These are phyloP conservation scores for Aquilaria yunnanensis DNA, from an alignment of 345 rosid genomes.

Conservation along the genomic window DNA sequence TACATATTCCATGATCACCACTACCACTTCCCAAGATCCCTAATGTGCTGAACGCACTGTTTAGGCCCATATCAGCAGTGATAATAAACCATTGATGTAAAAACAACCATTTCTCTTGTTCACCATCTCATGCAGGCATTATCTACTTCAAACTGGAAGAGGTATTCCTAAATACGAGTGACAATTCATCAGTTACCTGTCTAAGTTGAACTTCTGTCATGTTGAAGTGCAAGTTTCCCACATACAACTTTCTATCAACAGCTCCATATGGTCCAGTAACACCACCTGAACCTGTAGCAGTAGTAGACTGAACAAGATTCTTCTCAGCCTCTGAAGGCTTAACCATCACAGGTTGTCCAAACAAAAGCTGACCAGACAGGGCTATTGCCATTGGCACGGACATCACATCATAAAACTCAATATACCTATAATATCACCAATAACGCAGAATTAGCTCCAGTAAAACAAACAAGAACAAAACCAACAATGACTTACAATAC, in stretches of 20 bases:
- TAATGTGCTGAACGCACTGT: no score
- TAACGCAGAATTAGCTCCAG: constrained; percentile 29
- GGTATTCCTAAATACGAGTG: no score
- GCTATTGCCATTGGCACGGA: constrained; percentile 98
- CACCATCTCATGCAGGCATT: no score
- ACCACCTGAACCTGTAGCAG: constrained; percentile 45
- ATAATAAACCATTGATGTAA: no score
- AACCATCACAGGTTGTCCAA: constrained; percentile 97
- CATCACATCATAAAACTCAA: constrained; percentile 91
- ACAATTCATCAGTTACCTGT: constrained; percentile 39
- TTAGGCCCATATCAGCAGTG: no score
- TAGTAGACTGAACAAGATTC: constrained; percentile 78
- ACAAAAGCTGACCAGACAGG: constrained; percentile 72
- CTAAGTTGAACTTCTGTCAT: constrained; percentile 91
- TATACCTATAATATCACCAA: constrained; percentile 61
- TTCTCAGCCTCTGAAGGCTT: constrained; percentile 99
- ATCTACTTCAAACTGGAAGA: no score
- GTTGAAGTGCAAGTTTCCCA: constrained; percentile 90
- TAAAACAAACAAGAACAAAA: constrained; percentile 11
- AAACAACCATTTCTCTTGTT: no score
- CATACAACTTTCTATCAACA: constrained; percentile 83
- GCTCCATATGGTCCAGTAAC: constrained; percentile 67
- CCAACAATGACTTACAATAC: constrained; percentile 46
- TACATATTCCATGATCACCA: no score
- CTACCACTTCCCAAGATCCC: no score